Base-by-base conservation (phyloP, 2,329 filamentous ascomycete genomes). In the Nothophaeocryptopus gaeumannii region DNA sequence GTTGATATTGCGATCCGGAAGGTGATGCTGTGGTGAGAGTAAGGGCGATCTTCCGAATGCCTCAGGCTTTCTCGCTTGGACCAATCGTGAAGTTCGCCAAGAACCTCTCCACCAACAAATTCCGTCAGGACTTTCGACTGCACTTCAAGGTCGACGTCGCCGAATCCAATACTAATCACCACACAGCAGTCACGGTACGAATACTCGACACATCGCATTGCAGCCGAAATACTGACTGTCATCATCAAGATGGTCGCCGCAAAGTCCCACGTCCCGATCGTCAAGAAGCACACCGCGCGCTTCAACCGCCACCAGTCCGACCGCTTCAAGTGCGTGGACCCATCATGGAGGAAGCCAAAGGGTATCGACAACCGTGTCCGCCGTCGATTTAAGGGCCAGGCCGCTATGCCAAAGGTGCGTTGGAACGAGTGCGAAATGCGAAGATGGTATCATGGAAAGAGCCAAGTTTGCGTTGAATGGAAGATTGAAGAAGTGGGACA, bases 201-300 rank as follows among this genome's bases (percentile, higher is more conserved):
- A 14, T 16, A 53, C 36, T 44, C 48, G 31, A 45, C 39, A 16
- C 35, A 40, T 32, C 14, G 8, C 45, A 31, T 34, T 31, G 12
- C 16, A 37, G 12, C 30, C 45, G 30, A 38, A 13, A 44, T 39
- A 31, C 31, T 44, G 40, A 44, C 33, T 12, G 3, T 32, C 33
- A 31, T 41, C 39, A 39, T 51, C 53, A 63, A 92, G 91, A 97
- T 97, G 93, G 90, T 92, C 83, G 84, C 91, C 86, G 88, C 92
- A 79, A 95, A 95, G 88, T 95, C 95, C 84, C 93, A 97, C 80
- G 85, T 97, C 74, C 86, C 91, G 72, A 99, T 99, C 84, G 89
- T 99, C 74, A 99, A 99, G 89, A 99, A 99, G 90, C 90, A 90
- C 95, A 90, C 87, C 72, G 89, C 91, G 84, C 83, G 81, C 80